Conservation (phyloP, 2,329 filamentous ascomycete genomes). For the Gnomoniopsis sp. region DNA sequence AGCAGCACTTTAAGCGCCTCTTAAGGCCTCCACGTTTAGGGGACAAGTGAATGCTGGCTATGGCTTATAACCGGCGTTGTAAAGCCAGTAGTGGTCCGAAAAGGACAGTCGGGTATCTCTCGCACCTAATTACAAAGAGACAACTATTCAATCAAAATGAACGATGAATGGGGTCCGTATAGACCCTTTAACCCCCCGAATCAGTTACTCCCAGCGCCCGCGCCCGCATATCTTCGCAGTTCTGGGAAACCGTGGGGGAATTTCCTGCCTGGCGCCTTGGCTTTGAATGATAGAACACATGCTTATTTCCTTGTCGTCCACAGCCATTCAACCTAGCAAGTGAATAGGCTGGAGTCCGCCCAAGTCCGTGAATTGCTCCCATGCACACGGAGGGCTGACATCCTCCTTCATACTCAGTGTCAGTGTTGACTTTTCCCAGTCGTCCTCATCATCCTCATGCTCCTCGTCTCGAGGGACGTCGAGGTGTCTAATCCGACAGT, state of each 20-base stretch:
- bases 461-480: not conserved
- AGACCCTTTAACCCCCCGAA: not conserved
- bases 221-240: too few relatives aligned
- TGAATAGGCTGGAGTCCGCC: slow-evolving; percentile 14
- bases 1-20: not conserved
- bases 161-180: not conserved
- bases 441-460: too few relatives aligned
- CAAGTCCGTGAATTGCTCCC: slow-evolving; percentile 18
- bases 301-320: too few relatives aligned
- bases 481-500: too few relatives aligned
- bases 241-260: too few relatives aligned
- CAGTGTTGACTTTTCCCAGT: slow-evolving; percentile 4
- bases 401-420: slow-evolving; percentile 3
- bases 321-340: not conserved
- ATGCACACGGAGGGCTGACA: slow-evolving; percentile 11
- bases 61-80: not conserved
- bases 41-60: not conserved
- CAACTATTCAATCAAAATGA: not conserved
- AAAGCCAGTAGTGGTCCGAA: not conserved
- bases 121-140: not conserved
- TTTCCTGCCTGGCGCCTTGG: too few relatives aligned
- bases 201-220: too few relatives aligned
- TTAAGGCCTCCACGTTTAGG: not conserved
- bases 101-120: slow-evolving; percentile 6
- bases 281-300: too few relatives aligned